phyloP scores from a whole-genome alignment of 2,329 filamentous ascomycete genomes.

The Fusarium equiseti region DNA sequence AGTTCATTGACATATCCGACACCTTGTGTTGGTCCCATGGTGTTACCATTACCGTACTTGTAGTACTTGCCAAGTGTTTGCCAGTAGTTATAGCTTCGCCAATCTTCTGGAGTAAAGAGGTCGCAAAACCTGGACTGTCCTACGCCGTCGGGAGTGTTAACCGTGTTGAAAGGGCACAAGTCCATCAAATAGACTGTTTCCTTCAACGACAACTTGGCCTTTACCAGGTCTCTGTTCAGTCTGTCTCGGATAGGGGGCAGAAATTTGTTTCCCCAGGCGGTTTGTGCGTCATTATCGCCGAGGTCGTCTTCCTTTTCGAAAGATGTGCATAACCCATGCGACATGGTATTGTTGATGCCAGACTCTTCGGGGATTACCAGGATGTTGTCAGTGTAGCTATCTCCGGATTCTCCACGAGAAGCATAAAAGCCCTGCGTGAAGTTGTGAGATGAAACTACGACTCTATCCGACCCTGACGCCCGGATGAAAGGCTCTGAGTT shows the following conservation, averaged over 20 bases:
- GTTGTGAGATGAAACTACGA: constrained; percentile 79
- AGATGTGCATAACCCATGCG: constrained; percentile 75
- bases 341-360: constrained; percentile 83
- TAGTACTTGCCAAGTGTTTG: constrained; percentile 88
- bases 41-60: constrained; percentile 80
- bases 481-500: constrained; percentile 75
- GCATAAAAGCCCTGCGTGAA: constrained; percentile 80
- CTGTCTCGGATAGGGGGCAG: constrained; percentile 74
- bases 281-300: constrained; percentile 64
- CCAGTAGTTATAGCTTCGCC: constrained; percentile 84
- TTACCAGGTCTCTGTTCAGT: constrained; percentile 75
- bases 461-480: constrained; percentile 76
- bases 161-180: constrained; percentile 85
- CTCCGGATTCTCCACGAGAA: constrained; percentile 52
- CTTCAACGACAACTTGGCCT: constrained; percentile 70
- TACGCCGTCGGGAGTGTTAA: constrained; percentile 67
- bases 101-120: constrained; percentile 80
- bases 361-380: constrained; percentile 76
- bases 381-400: constrained; percentile 66
- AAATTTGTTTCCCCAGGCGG: constrained; percentile 72
- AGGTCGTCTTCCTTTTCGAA: constrained; percentile 73
- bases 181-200: constrained; percentile 86
- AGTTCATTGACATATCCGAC: constrained; percentile 91
- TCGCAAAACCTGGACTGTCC: constrained; percentile 77
- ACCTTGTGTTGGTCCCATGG: constrained; percentile 84